A percentile compares a stretch with the other conserved stretches of the same genome.
Conservation (phyloP, 352 stramenopile species). For the Phytophthora sansomeana region DNA sequence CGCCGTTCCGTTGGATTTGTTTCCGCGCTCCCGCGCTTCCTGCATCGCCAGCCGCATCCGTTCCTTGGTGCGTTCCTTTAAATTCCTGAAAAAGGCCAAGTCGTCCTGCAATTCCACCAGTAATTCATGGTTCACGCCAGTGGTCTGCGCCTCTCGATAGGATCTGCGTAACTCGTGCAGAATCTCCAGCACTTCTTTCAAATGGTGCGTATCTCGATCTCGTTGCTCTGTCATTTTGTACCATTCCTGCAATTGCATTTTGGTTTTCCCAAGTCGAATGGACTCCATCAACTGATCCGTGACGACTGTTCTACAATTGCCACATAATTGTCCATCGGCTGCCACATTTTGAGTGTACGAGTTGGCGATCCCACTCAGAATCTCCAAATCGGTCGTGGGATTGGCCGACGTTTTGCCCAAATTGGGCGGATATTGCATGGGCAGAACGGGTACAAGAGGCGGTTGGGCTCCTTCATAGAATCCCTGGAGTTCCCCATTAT, state of each 20-base stretch:
- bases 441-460: conserved; percentile 58
- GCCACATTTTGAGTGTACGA: conserved; percentile 72
- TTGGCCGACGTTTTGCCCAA: conserved; percentile 38
- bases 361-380: conserved; percentile 86
- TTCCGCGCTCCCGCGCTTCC: conserved; percentile 42
- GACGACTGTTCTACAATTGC: conserved; percentile 68
- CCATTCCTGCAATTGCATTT: conserved; percentile 72
- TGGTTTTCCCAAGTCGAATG: conserved; percentile 71
- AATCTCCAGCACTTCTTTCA: conserved; percentile 67
- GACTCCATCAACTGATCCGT: conserved; percentile 83
- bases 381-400: conserved; percentile 74
- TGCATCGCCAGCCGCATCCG: conserved; percentile 71
- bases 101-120: conserved; percentile 72
- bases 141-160: conserved; percentile 59
- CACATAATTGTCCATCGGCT: conserved; percentile 63
- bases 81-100: conserved; percentile 71
- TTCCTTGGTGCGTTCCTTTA: conserved; percentile 79
- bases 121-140: conserved; percentile 62
- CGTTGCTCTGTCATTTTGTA: conserved; percentile 61
- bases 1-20: conserved; percentile 39
- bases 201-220: conserved; percentile 69
- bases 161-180: conserved; percentile 58
- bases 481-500: conserved; percentile 53
- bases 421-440: conserved; percentile 69
- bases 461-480: conserved; percentile 67